Evolutionary conservation across 306 rosid species (phyloP).

Genomic region (Pyrus betulifolia): DNA sequence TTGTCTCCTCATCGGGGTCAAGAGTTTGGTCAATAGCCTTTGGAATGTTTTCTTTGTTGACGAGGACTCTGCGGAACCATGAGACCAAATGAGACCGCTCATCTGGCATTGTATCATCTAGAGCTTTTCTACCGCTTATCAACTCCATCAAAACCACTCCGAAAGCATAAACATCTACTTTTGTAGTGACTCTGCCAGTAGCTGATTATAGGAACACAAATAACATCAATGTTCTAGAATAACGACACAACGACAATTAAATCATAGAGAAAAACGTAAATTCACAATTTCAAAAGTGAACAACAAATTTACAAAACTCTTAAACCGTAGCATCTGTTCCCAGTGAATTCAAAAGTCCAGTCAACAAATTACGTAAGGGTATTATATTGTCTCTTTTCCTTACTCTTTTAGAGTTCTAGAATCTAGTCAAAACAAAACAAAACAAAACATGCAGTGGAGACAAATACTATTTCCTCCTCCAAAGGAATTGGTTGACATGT

Average conservation of each 20-base stretch:
- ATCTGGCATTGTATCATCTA: slow-evolving; percentile 69
- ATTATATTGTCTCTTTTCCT: background rate
- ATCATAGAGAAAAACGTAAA: background rate
- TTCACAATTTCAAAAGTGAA: background rate
- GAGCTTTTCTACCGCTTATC: slow-evolving; percentile 69
- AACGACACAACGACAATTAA: background rate
- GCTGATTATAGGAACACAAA: slow-evolving; percentile 40
- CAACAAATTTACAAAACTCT: background rate
- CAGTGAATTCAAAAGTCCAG: background rate
- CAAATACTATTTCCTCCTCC: background rate
- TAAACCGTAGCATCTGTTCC: background rate
- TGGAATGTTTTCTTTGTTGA: slow-evolving; percentile 78
- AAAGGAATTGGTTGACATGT: background rate
- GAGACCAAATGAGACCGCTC: slow-evolving; percentile 80
- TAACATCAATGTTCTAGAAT: background rate
- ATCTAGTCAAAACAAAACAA: background rate
- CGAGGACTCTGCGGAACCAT: slow-evolving; percentile 74
- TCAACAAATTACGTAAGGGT: background rate
- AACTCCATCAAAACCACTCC: slow-evolving; percentile 90
- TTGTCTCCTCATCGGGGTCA: slow-evolving; percentile 75
- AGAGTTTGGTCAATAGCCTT: slow-evolving; percentile 73
- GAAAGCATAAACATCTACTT: slow-evolving; percentile 86
- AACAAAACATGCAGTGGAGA: background rate
- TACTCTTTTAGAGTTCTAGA: background rate
- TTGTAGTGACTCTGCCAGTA: slow-evolving; percentile 89